Conservation (phyloP, 495 filamentous ascomycete genomes). For the Penicillium crystallinum region DNA sequence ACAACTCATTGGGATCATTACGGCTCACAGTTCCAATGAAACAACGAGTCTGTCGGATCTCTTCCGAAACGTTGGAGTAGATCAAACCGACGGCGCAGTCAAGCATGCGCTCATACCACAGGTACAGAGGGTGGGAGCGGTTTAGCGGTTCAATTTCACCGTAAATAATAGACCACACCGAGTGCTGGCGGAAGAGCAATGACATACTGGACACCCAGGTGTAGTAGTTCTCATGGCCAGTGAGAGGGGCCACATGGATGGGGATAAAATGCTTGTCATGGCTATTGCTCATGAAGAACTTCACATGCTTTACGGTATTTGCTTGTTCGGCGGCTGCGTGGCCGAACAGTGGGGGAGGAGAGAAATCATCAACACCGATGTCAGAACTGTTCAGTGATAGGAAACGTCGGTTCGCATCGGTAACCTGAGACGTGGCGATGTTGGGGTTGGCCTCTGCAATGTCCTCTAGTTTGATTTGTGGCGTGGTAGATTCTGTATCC, state of each 20-base stretch:
- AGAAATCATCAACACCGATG: neutral
- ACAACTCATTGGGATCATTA: neutral
- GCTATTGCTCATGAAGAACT: slow-evolving; percentile 4
- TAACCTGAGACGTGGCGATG: too few species aligned
- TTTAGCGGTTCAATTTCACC: neutral
- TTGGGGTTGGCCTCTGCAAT: neutral
- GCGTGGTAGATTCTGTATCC: neutral
- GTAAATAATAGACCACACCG: slow-evolving; percentile 4
- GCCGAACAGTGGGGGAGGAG: neutral
- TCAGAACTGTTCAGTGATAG: neutral
- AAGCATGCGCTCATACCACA: slow-evolving; percentile 8
- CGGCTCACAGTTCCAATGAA: neutral
- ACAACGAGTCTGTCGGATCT: slow-evolving; percentile 1
- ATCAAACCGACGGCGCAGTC: slow-evolving; percentile 4
- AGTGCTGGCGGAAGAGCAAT: slow-evolving; percentile 7
- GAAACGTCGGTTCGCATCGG: neutral
- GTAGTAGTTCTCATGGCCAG: neutral
- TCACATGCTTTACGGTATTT: neutral
- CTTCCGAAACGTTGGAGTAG: slow-evolving; percentile 5
- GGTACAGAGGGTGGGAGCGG: neutral
- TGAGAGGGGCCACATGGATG: neutral
- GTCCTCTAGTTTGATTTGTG: neutral
- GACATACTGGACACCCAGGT: slow-evolving; percentile 1
- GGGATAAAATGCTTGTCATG: slow-evolving; percentile 10
- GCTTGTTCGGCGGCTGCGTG: neutral